Evolutionary conservation across 176 grass and related monocot species (phyloP), one percentile per base, ranked within the genome.

Genomic region (Zoysia japonica): DNA sequence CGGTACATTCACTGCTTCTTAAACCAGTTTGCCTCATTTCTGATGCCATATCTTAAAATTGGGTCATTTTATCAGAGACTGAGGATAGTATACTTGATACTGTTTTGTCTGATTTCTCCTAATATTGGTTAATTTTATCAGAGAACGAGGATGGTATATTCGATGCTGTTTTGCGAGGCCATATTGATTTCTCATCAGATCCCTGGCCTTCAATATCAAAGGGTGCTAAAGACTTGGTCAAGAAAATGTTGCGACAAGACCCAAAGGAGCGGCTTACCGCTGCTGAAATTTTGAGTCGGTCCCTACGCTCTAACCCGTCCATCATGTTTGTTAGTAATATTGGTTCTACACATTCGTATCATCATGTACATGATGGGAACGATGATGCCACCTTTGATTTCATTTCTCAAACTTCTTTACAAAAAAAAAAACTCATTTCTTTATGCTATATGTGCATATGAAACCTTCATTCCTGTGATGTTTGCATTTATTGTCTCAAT

Each of bases 121-220:
- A 28, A 28, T 28, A 28, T 74, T 59, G 54, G 1, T 87, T 6
- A 3, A 47, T 45, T 44, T 84, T 83, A 61, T 60, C 86, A 97
- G 94, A 97, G 67, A 97, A 92, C 0, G 91, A 97, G 69, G 87
- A 97, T 1, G 94, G 94, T 13, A 97, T 94, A 85, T 97, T 97
- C 67, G 89, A 94, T 74, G 91, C 91, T 17, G 82, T 97, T 67
- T 73, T 93, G 64, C 84, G 61, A 55, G 94, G 91, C 4, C 77
- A 92, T 69, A 86, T 97, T 20, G 94, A 97, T 88, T 94, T 97
- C 57, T 67, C 80, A 2, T 97, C 91, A 40, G 91, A 97, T 62
- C 94, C 94, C 2, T 97, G 94, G 94, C 89, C 94, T 74, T 88
- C 87, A 6, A 94, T 97, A 49, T 97, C 94, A 3, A 76, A 20